Evolutionary conservation across 176 grass and related monocot species (phyloP), one percentile per base, ranked within the genome.

Genomic region (Ensete glaucum): DNA sequence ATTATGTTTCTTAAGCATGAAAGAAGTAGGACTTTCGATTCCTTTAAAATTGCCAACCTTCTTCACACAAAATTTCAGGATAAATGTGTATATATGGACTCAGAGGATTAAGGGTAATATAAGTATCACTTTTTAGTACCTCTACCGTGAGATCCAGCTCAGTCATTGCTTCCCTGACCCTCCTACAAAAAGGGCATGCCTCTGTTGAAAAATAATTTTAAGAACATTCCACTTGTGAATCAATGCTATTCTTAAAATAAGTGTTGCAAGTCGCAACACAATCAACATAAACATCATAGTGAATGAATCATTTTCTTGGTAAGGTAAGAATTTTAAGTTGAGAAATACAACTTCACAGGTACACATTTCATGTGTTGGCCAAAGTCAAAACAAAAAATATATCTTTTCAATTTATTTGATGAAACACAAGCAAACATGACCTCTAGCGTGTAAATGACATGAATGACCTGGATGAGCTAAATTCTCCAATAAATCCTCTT

Each of bases 111-210:
- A 70, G 67, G 34, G 34, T 21, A 51, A 19, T 19, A 50, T 9
- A 70, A 8, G 67, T 50, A 19, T 52, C 9, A 67, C 16, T 15
- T 9, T 77, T 80, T 0, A 60, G 66, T 48, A 96, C 93, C 93
- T 92, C 89, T 68, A 79, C 82, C 27, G 88, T 87, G 75, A 98
- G 84, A 80, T 98, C 90, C 68, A 98, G 86, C 80, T 98, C 95
- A 20, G 95, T 98, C 80, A 98, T 73, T 67, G 95, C 88, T 85
- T 98, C 95, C 12, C 95, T 83, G 11, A 91, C 95, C 76, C 95
- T 91, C 87, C 88, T 91, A 85, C 95, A 94, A 80, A 93, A 98
- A 59, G 95, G 90, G 21, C 95, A 98, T 80, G 95, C 95, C 84
- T 98, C 95, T 98, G 54, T 85, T 25, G 69, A 93, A 79, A 62